Evolutionary conservation across 441 rosid species (phyloP), one percentile per base, ranked within the genome.

Genomic region (Codiaeum variegatum): DNA sequence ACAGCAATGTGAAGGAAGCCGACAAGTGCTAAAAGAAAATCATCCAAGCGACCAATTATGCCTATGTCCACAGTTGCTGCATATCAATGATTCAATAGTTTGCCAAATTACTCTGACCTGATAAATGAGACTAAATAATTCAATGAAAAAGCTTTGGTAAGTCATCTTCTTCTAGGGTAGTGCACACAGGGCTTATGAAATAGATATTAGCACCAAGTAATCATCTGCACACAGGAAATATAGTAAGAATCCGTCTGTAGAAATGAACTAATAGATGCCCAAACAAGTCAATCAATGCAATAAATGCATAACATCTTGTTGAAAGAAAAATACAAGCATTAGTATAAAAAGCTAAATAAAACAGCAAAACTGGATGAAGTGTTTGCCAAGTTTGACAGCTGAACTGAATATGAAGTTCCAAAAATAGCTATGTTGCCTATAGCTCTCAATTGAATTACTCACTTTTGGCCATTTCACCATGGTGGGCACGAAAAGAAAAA

Each of bases 81-180:
- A 72, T 38, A 74, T 73, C 62, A 52, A 52, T 19, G 29, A 59
- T 44, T 15, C 51, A 62, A 19, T 15, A 31, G 1, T 59, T 47
- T 36, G 58, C 4, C 13, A 67, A 42, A 66, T 68, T 40, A 70
- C 23, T 19, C 11, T 21, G 28, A 5, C 38, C 46, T 16, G 23
- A 66, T 21, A 31, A 71, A 46, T 29, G 6, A 44, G 36, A 12
- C 66, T 32, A 36, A 23, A 15, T 16, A 54, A 6, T 23, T 49
- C 32, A n/a, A 26, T 7, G 10, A 8, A 64, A n/a, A 68, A 29
- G 12, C 5, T n/a, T 16, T 1, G 13, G 10, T 13, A 31, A 76
- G 12, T 68, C 81, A 89, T 97, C 98, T 91, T 97, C 98, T 91
- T 94, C 97, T 5, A 95, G 97, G 77, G 92, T 87, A 76, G 89